Percentiles rank a stretch among this genome's conserved stretches.
Conservation (phyloP, 176 grass and related monocot species). For the Secale cereale region DNA sequence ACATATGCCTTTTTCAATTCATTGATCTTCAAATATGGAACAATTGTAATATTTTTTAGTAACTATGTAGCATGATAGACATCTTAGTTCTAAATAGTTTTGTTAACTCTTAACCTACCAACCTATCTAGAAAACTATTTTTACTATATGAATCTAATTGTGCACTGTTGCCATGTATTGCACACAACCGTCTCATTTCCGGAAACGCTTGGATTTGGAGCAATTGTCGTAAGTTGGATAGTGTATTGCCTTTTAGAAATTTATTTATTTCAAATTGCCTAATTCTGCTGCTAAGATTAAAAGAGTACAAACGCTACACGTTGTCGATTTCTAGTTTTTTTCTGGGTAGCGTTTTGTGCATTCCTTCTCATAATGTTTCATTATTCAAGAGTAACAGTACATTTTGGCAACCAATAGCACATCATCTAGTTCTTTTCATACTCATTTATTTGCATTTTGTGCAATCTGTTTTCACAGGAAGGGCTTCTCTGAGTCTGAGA, state of each 20-base stretch:
- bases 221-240: too few relatives aligned
- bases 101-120: too few relatives aligned
- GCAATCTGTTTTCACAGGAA: constrained; percentile 51
- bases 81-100: too few relatives aligned
- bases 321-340: not conserved
- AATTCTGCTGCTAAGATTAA: not conserved
- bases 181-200: too few relatives aligned
- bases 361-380: not conserved
- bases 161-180: too few relatives aligned
- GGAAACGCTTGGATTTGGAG: too few relatives aligned
- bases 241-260: not conserved
- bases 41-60: too few relatives aligned
- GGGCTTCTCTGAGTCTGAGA: constrained; percentile 84
- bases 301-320: not conserved
- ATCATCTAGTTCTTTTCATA: constrained; percentile 15
- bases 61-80: too few relatives aligned
- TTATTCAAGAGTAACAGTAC: not conserved
- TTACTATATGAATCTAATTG: too few relatives aligned
- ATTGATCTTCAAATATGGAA: too few relatives aligned
- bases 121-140: too few relatives aligned
- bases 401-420: constrained; percentile 1
- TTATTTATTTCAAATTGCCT: not conserved
- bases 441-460: constrained; percentile 30
- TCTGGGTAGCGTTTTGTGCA: not conserved
- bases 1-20: too few relatives aligned